These are phyloP conservation scores for Collybia mongolica DNA, from an alignment of 768 basidiomycete genomes.

Conservation along the genomic window DNA sequence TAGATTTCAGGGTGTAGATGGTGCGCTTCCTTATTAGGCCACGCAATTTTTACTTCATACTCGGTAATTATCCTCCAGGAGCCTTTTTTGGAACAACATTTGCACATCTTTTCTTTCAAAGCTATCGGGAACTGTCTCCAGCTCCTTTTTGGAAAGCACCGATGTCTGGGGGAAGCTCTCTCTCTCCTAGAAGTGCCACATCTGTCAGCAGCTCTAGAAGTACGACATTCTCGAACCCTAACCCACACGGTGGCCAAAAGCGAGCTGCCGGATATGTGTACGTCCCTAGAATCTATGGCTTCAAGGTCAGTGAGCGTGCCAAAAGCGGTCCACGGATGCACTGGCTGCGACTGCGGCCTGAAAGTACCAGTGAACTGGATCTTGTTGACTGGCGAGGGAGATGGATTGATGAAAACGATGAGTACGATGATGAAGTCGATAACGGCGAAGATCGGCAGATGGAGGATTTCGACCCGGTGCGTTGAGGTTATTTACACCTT, in stretches of 20 bases:
- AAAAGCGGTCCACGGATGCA: constrained; percentile 96
- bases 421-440: constrained; percentile 66
- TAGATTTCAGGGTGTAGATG: constrained; percentile 94
- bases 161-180: constrained; percentile 53
- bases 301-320: constrained; percentile 94
- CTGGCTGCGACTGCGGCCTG: constrained; percentile 90
- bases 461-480: constrained; percentile 85
- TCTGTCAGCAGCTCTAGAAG: constrained; percentile 46
- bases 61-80: constrained; percentile 43
- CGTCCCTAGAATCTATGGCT: constrained; percentile 92
- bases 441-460: constrained; percentile 75
- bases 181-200: constrained; percentile 54
- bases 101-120: constrained; percentile 96
- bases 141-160: constrained; percentile 89
- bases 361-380: constrained; percentile 77
- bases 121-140: constrained; percentile 92
- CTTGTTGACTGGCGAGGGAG: constrained; percentile 88
- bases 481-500: constrained; percentile 23
- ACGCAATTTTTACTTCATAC: constrained; percentile 4
- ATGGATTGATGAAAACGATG: constrained; percentile 72
- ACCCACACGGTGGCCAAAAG: constrained; percentile 87
- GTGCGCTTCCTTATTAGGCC: constrained; percentile 40
- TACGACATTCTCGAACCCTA: constrained; percentile 80
- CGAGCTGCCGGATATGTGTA: constrained; percentile 86
- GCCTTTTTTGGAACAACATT: constrained; percentile 99